A percentile compares a stretch with the other conserved stretches of the same genome.
Evolutionary conservation across 169 alveolate species (phyloP).

Genomic region (Eimeria sp.): DNA sequence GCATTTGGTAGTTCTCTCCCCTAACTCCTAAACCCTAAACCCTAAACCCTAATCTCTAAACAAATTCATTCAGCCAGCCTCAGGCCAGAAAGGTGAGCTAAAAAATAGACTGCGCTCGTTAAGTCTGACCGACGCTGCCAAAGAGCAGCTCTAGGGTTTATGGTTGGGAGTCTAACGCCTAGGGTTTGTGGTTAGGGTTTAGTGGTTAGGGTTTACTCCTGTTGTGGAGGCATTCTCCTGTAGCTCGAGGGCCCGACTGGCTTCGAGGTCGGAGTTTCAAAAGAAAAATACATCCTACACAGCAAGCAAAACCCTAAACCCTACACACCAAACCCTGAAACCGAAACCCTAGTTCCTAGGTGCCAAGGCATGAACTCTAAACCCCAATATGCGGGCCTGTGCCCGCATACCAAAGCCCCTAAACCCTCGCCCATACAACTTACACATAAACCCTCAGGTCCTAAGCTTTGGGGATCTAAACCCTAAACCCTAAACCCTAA

Average conservation of each 20-base stretch:
- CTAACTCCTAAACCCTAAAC: constrained; percentile 21
- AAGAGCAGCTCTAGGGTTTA: neutral
- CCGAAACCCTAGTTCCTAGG: too few species aligned
- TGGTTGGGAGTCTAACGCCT: too few species aligned
- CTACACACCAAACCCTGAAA: constrained; percentile 19
- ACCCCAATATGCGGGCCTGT: neutral
- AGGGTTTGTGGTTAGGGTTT: too few species aligned
- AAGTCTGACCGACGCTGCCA: neutral
- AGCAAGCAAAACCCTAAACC: constrained; percentile 28
- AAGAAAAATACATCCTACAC: neutral
- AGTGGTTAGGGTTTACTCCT: constrained; percentile 1
- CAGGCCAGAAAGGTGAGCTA: neutral
- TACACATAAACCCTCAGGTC: too few species aligned
- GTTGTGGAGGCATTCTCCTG: neutral
- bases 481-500: constrained; percentile 8
- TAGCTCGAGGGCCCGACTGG: neutral
- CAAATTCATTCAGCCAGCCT: too few species aligned
- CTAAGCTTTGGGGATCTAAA: too few species aligned
- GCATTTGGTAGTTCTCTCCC: too few species aligned
- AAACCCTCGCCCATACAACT: neutral
- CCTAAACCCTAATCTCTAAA: neutral
- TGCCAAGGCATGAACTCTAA: too few species aligned
- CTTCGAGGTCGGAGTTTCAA: neutral
- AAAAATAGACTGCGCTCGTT: neutral
- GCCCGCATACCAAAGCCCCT: neutral